Conservation (phyloP, 2,329 filamentous ascomycete species). For the Neoascochyta sp. region DNA sequence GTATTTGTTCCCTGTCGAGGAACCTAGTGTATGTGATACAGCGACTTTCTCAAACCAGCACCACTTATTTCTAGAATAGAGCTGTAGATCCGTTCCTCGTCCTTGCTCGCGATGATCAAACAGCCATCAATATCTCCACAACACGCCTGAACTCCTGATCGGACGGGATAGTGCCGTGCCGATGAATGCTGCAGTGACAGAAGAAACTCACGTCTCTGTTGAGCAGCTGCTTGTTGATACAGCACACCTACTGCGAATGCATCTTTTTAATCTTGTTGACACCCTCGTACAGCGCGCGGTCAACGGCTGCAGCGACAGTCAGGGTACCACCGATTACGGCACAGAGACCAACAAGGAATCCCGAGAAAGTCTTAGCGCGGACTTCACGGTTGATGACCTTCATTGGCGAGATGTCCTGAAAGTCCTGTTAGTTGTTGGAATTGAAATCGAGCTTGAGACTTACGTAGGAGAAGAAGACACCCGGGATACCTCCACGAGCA, state of each 20-base stretch:
- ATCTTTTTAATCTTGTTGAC: conserved; percentile 81
- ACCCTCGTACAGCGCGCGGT: conserved; percentile 89
- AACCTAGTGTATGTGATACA: no score
- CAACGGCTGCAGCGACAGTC: conserved; percentile 90
- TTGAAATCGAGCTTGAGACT: conserved; percentile 40
- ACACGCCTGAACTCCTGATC: no score
- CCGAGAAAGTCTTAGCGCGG: conserved; percentile 80
- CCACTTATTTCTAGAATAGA: no score
- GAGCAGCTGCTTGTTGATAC: no score
- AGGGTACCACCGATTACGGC: conserved; percentile 92
- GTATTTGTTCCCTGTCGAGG: no score
- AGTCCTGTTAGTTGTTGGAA: conserved; percentile 9
- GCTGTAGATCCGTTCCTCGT: no score
- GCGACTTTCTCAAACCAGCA: no score
- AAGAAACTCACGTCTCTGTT: no score
- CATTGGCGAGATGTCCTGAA: conserved; percentile 95
- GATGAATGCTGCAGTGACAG: no score
- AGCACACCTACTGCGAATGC: conserved; percentile 58
- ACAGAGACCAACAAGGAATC: conserved; percentile 90
- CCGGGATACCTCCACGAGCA: conserved; percentile 86
- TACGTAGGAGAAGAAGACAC: conserved; percentile 97
- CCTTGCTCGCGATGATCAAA: no score
- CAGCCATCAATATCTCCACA: no score
- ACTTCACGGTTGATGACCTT: conserved; percentile 98
- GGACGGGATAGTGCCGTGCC: no score